Conservation (phyloP, 148 eudicot species). For the Dysphania ambrosioides region DNA sequence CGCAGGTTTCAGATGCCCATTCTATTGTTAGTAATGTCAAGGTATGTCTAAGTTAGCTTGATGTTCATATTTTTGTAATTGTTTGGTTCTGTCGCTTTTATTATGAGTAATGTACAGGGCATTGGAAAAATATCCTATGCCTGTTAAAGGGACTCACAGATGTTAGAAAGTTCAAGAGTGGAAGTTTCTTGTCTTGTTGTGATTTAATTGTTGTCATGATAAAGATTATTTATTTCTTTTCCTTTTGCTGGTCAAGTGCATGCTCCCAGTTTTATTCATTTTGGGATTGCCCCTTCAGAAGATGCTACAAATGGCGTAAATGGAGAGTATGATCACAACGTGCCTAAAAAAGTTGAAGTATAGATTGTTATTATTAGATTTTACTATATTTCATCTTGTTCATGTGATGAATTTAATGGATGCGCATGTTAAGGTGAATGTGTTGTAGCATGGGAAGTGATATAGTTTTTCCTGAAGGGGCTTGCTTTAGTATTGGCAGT, state of each 20-base stretch:
- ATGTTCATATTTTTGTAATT: not conserved
- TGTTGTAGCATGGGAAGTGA: not conserved
- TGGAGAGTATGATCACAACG: not conserved
- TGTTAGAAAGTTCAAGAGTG: no score
- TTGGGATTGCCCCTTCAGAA: no score
- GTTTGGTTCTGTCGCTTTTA: not conserved
- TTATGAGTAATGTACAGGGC: not conserved
- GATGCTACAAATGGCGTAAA: no score
- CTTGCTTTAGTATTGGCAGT: not conserved
- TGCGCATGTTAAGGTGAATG: not conserved
- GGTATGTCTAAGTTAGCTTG: slow-evolving; percentile 49
- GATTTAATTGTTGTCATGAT: no score
- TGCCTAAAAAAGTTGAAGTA: not conserved
- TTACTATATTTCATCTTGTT: not conserved
- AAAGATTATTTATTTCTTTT: no score
- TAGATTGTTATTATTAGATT: not conserved
- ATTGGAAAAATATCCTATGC: no score
- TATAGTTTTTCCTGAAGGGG: not conserved
- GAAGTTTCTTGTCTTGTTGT: no score
- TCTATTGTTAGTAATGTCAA: slow-evolving; percentile 83
- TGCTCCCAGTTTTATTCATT: no score
- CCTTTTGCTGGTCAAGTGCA: no score
- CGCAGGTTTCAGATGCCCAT: slow-evolving; percentile 77
- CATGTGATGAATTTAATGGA: not conserved
- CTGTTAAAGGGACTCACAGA: no score